A percentile compares a stretch with the other conserved stretches of the same genome.
phyloP scores from a whole-genome alignment of 192 early-diverging fungal genomes.

The Coemansia javaensis region DNA sequence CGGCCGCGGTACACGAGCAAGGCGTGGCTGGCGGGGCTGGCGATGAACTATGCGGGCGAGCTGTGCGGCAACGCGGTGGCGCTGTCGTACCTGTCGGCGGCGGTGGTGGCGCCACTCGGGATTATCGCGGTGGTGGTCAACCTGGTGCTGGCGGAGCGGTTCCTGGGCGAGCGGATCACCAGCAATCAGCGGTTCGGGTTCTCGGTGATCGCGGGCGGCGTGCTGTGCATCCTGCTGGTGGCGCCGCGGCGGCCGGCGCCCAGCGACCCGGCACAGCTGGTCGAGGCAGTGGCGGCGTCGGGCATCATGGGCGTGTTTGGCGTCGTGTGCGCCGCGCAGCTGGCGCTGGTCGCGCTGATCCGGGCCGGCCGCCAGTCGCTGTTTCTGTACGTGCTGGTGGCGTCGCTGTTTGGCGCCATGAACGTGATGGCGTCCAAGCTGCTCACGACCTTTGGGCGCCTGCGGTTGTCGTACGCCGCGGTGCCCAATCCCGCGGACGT shows the following conservation, averaged over 20 bases:
- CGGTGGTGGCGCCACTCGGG: constrained; percentile 47
- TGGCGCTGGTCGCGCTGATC: constrained; percentile 20
- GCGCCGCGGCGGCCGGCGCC: constrained; percentile 37
- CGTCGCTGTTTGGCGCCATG: constrained; percentile 46
- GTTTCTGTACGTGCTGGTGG: constrained; percentile 34
- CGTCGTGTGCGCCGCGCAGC: constrained; percentile 14
- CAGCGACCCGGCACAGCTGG: constrained; percentile 26
- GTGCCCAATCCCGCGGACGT: constrained; percentile 38
- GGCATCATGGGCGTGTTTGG: constrained; percentile 29
- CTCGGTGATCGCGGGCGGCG: constrained; percentile 37
- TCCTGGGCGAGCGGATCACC: constrained; percentile 45
- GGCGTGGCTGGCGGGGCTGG: constrained; percentile 33
- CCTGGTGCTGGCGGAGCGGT: constrained; percentile 38
- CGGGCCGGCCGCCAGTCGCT: constrained; percentile 22
- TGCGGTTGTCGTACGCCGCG: constrained; percentile 15
- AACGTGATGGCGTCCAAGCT: constrained; percentile 49
- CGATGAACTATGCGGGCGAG: constrained; percentile 47
- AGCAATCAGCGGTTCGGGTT: constrained; percentile 42
- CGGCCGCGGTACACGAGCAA: constrained; percentile 35
- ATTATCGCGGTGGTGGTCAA: constrained; percentile 45
- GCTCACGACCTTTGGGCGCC: constrained; percentile 40
- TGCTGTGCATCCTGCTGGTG: constrained; percentile 36
- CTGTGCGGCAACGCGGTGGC: constrained; percentile 47
- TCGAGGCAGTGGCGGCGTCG: constrained; percentile 27
- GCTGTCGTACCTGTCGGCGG: constrained; percentile 44